Base-by-base conservation (phyloP, 2,329 filamentous ascomycete species). In the Furcasterigmium furcatum region DNA sequence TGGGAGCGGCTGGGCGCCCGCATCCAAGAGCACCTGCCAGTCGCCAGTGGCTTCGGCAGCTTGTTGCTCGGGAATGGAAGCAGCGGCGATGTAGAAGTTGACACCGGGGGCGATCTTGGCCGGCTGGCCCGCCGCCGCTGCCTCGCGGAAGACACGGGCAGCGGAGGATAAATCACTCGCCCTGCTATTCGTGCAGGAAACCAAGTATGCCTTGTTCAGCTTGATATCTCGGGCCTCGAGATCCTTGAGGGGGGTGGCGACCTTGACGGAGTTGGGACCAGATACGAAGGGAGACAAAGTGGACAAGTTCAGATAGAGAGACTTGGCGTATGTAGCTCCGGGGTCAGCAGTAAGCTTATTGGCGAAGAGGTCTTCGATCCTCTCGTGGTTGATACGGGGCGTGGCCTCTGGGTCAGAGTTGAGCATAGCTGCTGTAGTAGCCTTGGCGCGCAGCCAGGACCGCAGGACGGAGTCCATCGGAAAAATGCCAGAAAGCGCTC, bases 241-340 rank as follows among this genome's bases (percentile, higher is more conserved):
- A 25, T 92, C 82, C 5, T 73, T 68, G 1, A 97, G 66, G 0
- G 92, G 89, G 0, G 85, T 95, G 0, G 87, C 83, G 1, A 96
- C 71, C 66, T 96, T 96, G 58, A 96, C 90, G 0, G 87, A 91
- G 68, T 96, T 96, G 1, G 92, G 92, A 0, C 92, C 91, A 0
- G 91, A 77, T 9, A 96, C 84, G 46, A 87, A 91, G 0, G 91
- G 91, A 1, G 88, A 86, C 0, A 96, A 77, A 0, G 89, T 91
- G 0, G 86, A 88, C 1, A 96, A 77, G 61, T 96, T 82, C 7
- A 96, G 72, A 62, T 87, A 91, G 1, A 96, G 75, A 34, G 84
- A 71, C 67, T 97, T 96, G 45, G 90, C 86, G 55, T 96, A 97
- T 6, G 72, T 74, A 2, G 91, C 91, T 9, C 82, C 87, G 13